Conservation (phyloP, 2,329 filamentous ascomycete genomes). For the Berkeleyomyces rouxiae region DNA sequence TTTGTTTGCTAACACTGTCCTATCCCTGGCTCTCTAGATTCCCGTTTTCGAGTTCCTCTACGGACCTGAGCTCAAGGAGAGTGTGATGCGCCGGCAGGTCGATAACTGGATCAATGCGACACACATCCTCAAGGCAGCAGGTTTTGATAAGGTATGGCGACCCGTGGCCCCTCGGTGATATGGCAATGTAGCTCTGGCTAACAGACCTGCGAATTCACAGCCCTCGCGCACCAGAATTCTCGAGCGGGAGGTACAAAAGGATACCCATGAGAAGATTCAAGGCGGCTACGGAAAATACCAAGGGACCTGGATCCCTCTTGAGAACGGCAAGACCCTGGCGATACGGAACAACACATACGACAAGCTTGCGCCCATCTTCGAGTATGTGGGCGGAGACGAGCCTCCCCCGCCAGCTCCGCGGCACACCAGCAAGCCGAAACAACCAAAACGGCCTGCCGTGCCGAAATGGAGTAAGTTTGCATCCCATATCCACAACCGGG, state of each 20-base stretch:
- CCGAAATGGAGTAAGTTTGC: conserved; percentile 34
- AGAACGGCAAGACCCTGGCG: conserved; percentile 64
- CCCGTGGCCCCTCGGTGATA: too few species aligned
- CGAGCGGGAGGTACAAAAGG: conserved; percentile 92
- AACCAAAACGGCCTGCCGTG: conserved; percentile 47
- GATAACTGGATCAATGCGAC: conserved; percentile 99
- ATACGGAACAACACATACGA: conserved; percentile 76
- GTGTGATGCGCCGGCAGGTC: conserved; percentile 87
- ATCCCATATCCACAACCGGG: background rate
- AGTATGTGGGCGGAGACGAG: conserved; percentile 67
- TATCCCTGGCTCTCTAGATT: conserved; percentile 38
- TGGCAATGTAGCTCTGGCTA: background rate
- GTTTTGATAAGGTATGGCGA: conserved; percentile 60
- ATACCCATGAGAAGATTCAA: conserved; percentile 92
- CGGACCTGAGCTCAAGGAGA: conserved; percentile 56
- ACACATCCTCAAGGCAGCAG: conserved; percentile 91
- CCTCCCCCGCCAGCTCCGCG: conserved; percentile 89
- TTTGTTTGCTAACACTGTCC: background rate
- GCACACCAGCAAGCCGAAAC: conserved; percentile 75
- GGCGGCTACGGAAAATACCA: conserved; percentile 98
- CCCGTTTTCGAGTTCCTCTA: conserved; percentile 91
- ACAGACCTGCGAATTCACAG: conserved; percentile 12
- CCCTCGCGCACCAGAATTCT: conserved; percentile 86
- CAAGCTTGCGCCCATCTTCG: conserved; percentile 72
- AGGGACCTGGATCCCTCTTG: conserved; percentile 93